Base-by-base conservation (phyloP, 192 early-diverging fungal genomes). In the Coemansia furcata region DNA sequence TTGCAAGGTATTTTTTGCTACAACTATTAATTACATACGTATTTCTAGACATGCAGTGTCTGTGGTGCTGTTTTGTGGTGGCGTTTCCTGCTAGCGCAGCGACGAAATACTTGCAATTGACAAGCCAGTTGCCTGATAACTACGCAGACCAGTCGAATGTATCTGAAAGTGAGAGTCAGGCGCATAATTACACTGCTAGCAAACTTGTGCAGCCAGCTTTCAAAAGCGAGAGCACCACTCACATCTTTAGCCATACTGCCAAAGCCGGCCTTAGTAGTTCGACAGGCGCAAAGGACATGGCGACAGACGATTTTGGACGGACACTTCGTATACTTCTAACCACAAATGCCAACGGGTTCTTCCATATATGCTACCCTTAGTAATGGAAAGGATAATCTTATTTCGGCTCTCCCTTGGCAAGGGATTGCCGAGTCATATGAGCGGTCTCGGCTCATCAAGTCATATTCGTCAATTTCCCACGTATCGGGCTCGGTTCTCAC, bases 341-440 rank as follows among this genome's bases (percentile, higher is more conserved):
- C 12, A 69, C 58, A 57, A 80, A 80, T 47, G 69, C 73, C 60
- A 57, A 66, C 30, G 65, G 78, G 4, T 74, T 80, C 33, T 71
- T 80, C 14, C 36, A 66, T 14, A 80, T 75, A 8, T 33, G 38
- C 33, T 80, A 74, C 26, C 77, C 77, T 1, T 68, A 68, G 67
- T 19, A 2, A 6, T 29, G 23, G 29, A 15, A n/a, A n/a, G n/a
- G 12, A 50, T n/a, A 11, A 11, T 33, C 23, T 50, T 26, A 23
- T 30, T 19, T n/a, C n/a, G n/a, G 19, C 3, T 11, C 7, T 17
- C 4, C 19, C 43, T 46, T 46, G 43, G 17, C 17, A 14, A 46
- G 43, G 3, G 37, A 40, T 40, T 8, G 14, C 39, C 1, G 39
- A 7, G 39, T 42, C 39, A 42, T 42, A 42, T 42, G 39, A 47